A percentile compares a stretch with the other conserved stretches of the same genome.
These are phyloP conservation scores for Diophrys sp. DNA, from an alignment of 73 alveolate genomes.

Conservation along the genomic window DNA sequence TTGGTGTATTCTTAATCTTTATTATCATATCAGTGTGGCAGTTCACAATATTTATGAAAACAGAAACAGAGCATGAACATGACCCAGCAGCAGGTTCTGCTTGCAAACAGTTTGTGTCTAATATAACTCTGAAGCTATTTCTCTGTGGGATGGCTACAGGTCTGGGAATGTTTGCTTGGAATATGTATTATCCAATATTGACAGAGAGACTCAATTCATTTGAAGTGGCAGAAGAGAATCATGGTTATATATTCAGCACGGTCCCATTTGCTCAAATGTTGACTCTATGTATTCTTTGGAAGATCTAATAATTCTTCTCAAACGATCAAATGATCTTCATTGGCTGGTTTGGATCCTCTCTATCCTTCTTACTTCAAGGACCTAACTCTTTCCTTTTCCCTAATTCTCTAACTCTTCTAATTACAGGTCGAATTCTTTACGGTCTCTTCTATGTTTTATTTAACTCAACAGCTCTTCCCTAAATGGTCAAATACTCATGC, in stretches of 20 bases:
- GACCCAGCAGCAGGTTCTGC: background rate
- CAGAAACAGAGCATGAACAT: background rate
- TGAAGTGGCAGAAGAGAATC: background rate
- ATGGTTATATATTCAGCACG: background rate
- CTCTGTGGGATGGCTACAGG: slow-evolving; percentile 2
- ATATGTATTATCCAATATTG: background rate
- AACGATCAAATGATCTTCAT: background rate
- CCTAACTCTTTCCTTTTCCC: background rate
- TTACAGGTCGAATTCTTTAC: background rate
- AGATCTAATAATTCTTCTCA: background rate
- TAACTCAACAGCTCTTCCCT: background rate
- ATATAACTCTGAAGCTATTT: background rate
- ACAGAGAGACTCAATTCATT: background rate
- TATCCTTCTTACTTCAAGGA: background rate
- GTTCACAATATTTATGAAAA: no score
- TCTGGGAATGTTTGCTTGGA: background rate
- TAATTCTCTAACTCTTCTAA: no score
- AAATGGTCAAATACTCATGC: background rate
- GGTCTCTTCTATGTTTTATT: background rate
- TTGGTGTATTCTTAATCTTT: background rate
- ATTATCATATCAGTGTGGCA: background rate
- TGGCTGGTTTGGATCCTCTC: background rate
- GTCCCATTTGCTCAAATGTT: background rate
- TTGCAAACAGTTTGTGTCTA: background rate
- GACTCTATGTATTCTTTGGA: background rate